Conservation (phyloP, 1,284 basidiomycete genomes). For the Wallemia ichthyophaga region DNA sequence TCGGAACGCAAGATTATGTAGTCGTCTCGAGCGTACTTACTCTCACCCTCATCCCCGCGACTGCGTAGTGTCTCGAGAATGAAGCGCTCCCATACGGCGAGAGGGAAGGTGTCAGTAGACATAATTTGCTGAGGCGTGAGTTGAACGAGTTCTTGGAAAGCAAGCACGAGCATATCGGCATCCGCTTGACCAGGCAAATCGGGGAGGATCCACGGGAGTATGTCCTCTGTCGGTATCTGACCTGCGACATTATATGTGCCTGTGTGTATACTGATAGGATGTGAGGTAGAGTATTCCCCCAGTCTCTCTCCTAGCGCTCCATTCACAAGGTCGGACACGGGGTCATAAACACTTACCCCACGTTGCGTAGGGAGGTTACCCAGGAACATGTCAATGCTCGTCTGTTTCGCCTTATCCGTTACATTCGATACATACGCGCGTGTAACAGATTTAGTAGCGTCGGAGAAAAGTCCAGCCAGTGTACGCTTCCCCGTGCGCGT, state of each 20-base stretch:
- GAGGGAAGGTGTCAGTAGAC: conserved; percentile 38
- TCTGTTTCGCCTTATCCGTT: conserved; percentile 78
- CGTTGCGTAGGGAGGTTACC: conserved; percentile 68
- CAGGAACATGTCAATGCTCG: conserved; percentile 79
- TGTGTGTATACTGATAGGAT: conserved; percentile 39
- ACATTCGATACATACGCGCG: conserved; percentile 96
- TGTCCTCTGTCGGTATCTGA: conserved; percentile 49
- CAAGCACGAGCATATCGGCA: conserved; percentile 67
- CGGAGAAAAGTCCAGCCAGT: conserved; percentile 57
- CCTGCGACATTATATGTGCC: conserved; percentile 97
- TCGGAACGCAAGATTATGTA: conserved; percentile 76
- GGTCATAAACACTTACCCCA: conserved; percentile 74
- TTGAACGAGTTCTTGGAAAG: conserved; percentile 93
- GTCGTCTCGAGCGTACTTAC: too few relatives aligned
- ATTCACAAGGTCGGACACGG: conserved; percentile 62
- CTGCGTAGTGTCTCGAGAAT: conserved; percentile 48
- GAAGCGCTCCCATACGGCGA: conserved; percentile 49
- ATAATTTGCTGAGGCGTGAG: conserved; percentile 88
- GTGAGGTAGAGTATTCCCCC: conserved; percentile 55
- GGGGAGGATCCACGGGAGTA: conserved; percentile 74
- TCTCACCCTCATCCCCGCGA: conserved; percentile 32
- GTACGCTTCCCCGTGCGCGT: conserved; percentile 82
- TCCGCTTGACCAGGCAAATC: conserved; percentile 26
- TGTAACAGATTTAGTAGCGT: conserved; percentile 84
- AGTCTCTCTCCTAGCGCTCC: conserved; percentile 37